Percentiles rank a stretch among this genome's conserved stretches.
phyloP scores from a whole-genome alignment of 768 basidiomycete genomes.

The Arthromyces matolae region DNA sequence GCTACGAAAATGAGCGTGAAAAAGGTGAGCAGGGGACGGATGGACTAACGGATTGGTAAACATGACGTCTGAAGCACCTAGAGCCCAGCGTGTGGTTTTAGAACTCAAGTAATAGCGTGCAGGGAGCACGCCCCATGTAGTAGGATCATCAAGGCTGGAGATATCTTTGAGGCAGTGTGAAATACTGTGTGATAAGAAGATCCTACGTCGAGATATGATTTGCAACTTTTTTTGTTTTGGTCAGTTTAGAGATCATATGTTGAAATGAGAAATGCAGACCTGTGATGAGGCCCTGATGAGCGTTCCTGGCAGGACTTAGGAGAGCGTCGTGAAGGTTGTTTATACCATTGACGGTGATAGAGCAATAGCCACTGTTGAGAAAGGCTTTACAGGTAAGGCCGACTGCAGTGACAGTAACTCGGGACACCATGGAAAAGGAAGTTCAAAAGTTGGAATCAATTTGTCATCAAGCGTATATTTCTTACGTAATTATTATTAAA shows the following conservation, averaged over 20 bases:
- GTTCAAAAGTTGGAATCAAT: too few relatives aligned
- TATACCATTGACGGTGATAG: constrained; percentile 69
- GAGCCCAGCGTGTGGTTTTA: constrained; percentile 77
- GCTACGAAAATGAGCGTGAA: constrained; percentile 25
- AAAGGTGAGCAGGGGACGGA: constrained; percentile 9
- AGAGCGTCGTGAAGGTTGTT: constrained; percentile 62
- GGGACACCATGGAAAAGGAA: constrained; percentile 43
- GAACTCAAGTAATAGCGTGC: constrained; percentile 53
- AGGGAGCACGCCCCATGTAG: constrained; percentile 87
- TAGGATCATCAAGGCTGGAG: constrained; percentile 72
- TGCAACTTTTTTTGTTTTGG: constrained; percentile 50
- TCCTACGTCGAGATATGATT: constrained; percentile 93
- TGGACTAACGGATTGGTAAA: constrained; percentile 83
- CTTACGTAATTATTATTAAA: constrained; percentile 20
- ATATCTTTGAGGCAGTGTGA: constrained; percentile 5
- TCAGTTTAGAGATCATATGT: background rate
- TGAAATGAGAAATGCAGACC: constrained; percentile 37
- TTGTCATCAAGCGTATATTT: too few relatives aligned
- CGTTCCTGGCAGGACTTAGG: constrained; percentile 37
- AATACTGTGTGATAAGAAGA: constrained; percentile 8
- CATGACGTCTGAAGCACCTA: constrained; percentile 91
- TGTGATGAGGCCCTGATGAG: constrained; percentile 68
- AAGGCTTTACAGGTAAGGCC: constrained; percentile 80
- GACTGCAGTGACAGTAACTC: constrained; percentile 57
- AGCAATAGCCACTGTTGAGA: constrained; percentile 61